A percentile compares a stretch with the other conserved stretches of the same genome.
These are phyloP conservation scores for Chytriomyces hyalinus DNA, from an alignment of 192 early-diverging fungal genomes.

Conservation along the genomic window DNA sequence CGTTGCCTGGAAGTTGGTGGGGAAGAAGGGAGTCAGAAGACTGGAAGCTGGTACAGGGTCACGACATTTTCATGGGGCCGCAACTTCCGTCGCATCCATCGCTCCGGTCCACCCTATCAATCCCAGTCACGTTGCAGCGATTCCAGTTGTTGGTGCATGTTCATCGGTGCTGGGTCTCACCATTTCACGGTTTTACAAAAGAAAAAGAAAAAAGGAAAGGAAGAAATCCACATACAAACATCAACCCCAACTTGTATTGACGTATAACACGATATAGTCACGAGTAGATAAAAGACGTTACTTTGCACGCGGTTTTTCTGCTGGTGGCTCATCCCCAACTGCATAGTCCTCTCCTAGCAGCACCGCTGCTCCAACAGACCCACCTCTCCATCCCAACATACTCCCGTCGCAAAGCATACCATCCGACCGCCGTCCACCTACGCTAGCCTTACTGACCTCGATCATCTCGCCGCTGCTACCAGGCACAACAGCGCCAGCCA, in stretches of 20 bases:
- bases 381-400: constrained; percentile 35
- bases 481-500: constrained; percentile 18
- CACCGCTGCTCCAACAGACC: constrained; percentile 24
- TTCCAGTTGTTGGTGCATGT: no score
- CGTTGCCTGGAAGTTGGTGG: neutral
- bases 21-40: no score
- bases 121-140: no score
- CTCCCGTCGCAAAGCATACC: constrained; percentile 31
- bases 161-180: neutral
- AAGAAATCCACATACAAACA: neutral
- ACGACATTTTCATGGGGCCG: no score
- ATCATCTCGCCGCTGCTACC: constrained; percentile 21
- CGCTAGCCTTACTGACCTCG: constrained; percentile 16
- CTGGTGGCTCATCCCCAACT: constrained; percentile 25
- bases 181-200: constrained; percentile 16
- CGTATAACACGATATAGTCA: neutral
- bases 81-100: no score
- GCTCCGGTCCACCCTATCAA: no score
- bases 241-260: neutral
- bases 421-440: constrained; percentile 22
- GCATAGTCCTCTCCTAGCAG: constrained; percentile 10
- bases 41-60: no score
- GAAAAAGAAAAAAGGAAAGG: constrained; percentile 11
- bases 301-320: constrained; percentile 22
- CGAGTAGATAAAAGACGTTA: neutral